phyloP scores from a whole-genome alignment of 208 protist species.

The Lotmaria passim region DNA sequence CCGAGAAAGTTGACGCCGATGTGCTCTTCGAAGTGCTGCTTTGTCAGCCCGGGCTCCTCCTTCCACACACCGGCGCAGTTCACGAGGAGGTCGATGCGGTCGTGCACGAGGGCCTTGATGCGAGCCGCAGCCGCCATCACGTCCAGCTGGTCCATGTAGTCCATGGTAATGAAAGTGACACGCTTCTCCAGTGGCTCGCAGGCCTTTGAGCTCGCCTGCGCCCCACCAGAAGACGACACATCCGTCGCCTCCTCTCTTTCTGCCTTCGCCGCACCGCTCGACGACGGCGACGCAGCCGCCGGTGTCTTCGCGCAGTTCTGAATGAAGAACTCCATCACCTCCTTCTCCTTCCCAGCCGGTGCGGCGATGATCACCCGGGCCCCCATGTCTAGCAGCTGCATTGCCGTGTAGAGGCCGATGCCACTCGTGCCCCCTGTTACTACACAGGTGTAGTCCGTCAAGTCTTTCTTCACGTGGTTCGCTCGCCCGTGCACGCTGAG shows the following conservation, averaged over 20 bases:
- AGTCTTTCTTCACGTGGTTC: constrained; percentile 60
- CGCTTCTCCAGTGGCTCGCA: constrained; percentile 47
- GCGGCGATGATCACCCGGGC: constrained; percentile 62
- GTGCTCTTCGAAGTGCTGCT: constrained; percentile 78
- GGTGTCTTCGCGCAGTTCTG: constrained; percentile 30
- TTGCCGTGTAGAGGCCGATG: constrained; percentile 73
- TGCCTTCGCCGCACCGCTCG: background rate
- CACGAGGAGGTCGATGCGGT: constrained; percentile 76
- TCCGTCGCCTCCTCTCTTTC: background rate
- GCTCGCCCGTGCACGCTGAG: constrained; percentile 56
- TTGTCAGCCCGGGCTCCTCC: constrained; percentile 61
- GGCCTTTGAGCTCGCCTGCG: background rate
- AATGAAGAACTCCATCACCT: constrained; percentile 49
- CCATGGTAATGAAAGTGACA: constrained; percentile 59
- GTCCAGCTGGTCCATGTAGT: constrained; percentile 69
- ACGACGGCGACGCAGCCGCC: background rate
- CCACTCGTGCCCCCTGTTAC: constrained; percentile 83
- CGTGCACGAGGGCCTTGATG: constrained; percentile 63
- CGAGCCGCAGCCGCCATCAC: constrained; percentile 62
- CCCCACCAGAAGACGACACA: background rate
- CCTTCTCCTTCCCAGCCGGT: constrained; percentile 53
- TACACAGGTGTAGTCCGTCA: constrained; percentile 64
- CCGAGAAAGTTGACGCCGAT: constrained; percentile 84
- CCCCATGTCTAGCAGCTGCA: constrained; percentile 77
- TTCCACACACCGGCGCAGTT: constrained; percentile 83